Base-by-base conservation (phyloP, 495 filamentous ascomycete genomes). In the Hypomontagnella monticulosa region DNA sequence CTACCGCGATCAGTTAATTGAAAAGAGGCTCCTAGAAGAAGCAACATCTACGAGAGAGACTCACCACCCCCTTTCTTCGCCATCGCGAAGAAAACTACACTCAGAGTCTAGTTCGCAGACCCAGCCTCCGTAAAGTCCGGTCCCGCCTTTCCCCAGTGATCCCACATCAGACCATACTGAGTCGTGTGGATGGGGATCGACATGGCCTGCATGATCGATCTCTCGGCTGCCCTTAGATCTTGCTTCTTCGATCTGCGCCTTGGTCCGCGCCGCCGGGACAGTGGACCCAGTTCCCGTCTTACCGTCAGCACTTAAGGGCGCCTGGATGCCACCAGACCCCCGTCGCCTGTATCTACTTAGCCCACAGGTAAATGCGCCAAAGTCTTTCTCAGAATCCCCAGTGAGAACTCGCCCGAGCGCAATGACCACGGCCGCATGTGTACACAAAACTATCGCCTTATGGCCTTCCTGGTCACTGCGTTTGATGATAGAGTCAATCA, bases 381-480 rank as follows among this genome's bases (percentile, higher is more conserved):
- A 97, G 74, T 98, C 95, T 57, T 93, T 88, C 61, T 36, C 81
- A 70, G 74, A 90, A 86, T 7, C 56, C 0, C 91, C 91, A 11
- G 92, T 97, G 64, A 99, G 78, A 4, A 83, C 85, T 10, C 95
- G 83, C 2, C 93, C 95, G 54, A 93, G 87, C 4, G 90, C 89
- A 70, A 99, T 96, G 68, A 97, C 81, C 11, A 87, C 83, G 16
- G 95, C 95, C 0, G 94, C 95, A 79, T 99, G 95, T n/a, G 92
- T 88, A 74, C 91, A 96, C 11, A 99, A 83, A 18, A 97, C 63
- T 12, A 97, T 79, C 0, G 91, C 80, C 47, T 86, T 89, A 5
- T 79, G 75, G 32, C 84, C 83, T 42, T 85, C 81, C 15, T 72
- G 68, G 71, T 99, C 95, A 30, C 89, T 84, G 36, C 85, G 78